phyloP scores from a whole-genome alignment of 805 yeast genomes.

The Saccharomycopsis capsularis region DNA sequence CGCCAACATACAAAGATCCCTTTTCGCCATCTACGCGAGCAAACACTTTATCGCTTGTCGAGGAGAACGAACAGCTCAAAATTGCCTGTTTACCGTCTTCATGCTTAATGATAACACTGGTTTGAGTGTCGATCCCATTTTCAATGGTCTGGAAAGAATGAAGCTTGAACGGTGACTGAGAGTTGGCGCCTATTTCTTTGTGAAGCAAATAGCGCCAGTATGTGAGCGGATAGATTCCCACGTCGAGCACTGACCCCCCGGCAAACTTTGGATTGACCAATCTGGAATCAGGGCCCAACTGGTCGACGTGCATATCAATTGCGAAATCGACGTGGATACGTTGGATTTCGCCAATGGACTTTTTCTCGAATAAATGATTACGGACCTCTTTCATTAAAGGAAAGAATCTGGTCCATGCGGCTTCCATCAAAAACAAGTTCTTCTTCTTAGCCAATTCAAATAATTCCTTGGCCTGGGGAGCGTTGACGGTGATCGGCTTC shows the following conservation, averaged over 20 bases:
- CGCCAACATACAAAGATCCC: constrained; percentile 20
- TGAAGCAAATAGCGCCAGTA: constrained; percentile 38
- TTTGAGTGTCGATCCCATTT: constrained; percentile 38
- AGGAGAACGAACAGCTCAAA: constrained; percentile 27
- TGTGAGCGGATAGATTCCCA: constrained; percentile 47
- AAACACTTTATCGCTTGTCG: constrained; percentile 1
- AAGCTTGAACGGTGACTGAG: constrained; percentile 16
- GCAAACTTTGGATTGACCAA: constrained; percentile 41
- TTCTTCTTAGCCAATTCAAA: constrained; percentile 37
- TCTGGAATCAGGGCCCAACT: constrained; percentile 31
- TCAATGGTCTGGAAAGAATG: constrained; percentile 33
- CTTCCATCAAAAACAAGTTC: constrained; percentile 49
- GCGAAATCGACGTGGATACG: constrained; percentile 40
- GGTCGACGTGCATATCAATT: constrained; percentile 30
- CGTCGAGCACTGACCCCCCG: constrained; percentile 51
- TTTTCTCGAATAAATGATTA: constrained; percentile 33
- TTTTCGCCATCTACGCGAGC: constrained; percentile 15
- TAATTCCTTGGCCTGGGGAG: constrained; percentile 36
- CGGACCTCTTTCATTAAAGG: constrained; percentile 37
- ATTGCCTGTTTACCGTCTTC: constrained; percentile 38
- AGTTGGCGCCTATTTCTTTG: constrained; percentile 29
- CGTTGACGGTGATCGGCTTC: constrained; percentile 47
- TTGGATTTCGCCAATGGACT: constrained; percentile 40
- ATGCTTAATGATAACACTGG: constrained; percentile 34
- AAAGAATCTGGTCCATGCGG: constrained; percentile 50